phyloP scores from a whole-genome alignment of 108 stramenopile genomes.

The Phaeodactylum tricornutum region DNA sequence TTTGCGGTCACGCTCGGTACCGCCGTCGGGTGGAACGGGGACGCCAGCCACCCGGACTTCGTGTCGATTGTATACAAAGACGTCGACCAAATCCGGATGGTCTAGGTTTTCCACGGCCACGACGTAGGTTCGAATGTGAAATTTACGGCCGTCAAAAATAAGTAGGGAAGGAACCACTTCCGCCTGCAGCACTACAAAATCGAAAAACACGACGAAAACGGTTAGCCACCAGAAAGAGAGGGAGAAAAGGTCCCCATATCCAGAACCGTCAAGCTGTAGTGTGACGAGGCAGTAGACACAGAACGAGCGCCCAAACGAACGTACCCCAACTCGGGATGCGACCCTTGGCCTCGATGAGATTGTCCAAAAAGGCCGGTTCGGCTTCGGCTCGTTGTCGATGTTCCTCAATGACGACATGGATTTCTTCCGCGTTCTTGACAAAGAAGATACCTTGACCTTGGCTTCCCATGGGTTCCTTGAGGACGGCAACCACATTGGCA shows the following conservation, averaged over 20 bases:
- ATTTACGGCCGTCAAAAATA: constrained; percentile 34
- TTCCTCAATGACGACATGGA: constrained; percentile 30
- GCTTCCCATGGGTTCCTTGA: constrained; percentile 51
- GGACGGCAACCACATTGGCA: constrained; percentile 17
- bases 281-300: neutral
- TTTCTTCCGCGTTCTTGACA: constrained; percentile 31
- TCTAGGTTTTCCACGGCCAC: constrained; percentile 24
- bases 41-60: constrained; percentile 40
- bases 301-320: constrained; percentile 3
- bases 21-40: constrained; percentile 15
- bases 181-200: constrained; percentile 33
- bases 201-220: neutral
- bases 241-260: too few relatives aligned
- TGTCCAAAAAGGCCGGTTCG: constrained; percentile 25
- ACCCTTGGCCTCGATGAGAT: constrained; percentile 33
- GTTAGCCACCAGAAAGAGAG: too few relatives aligned
- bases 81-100: constrained; percentile 22
- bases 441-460: constrained; percentile 41
- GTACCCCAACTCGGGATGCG: constrained; percentile 51
- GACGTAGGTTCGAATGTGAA: constrained; percentile 43
- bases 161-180: constrained; percentile 36
- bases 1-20: constrained; percentile 15
- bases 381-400: constrained; percentile 29
- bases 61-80: constrained; percentile 34
- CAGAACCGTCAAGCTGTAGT: too few relatives aligned